Conservation (phyloP, 148 eudicot genomes). For the Cornus controversa region DNA sequence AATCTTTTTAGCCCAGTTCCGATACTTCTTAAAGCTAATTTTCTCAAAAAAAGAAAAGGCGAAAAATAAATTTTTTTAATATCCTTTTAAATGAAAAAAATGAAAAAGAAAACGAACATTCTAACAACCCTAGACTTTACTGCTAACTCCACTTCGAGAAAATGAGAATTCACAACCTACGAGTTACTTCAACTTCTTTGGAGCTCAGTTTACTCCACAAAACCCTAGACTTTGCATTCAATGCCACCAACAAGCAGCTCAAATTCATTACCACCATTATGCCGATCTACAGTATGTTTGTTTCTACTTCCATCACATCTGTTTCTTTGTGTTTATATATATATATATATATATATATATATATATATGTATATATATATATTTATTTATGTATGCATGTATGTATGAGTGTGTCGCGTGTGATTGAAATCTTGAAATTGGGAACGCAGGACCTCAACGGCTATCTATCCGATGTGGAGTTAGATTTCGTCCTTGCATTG, state of each 20-base stretch:
- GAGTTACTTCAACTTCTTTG: background rate
- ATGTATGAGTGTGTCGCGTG: background rate
- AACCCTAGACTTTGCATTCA: constrained; percentile 4
- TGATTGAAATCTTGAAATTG: background rate
- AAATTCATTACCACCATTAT: background rate
- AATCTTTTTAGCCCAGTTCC: too few species aligned
- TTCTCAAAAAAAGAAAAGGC: too few species aligned
- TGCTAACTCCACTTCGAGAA: background rate
- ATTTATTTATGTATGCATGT: background rate
- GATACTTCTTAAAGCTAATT: too few species aligned
- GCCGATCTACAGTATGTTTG: constrained; percentile 4
- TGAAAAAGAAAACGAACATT: too few species aligned
- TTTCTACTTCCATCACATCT: background rate
- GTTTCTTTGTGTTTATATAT: too few species aligned
- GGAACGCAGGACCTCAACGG: constrained; percentile 15
- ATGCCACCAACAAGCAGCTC: background rate
- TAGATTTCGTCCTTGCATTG: constrained; percentile 62
- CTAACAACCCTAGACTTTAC: too few species aligned
- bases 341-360: background rate
- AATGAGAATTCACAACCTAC: constrained; percentile 4
- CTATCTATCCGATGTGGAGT: constrained; percentile 36
- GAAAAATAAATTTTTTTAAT: too few species aligned
- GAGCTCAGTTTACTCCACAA: background rate
- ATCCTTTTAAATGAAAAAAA: too few species aligned
- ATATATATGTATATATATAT: background rate